phyloP scores from a whole-genome alignment of 345 rosid species.

The Hypericum perforatum region DNA sequence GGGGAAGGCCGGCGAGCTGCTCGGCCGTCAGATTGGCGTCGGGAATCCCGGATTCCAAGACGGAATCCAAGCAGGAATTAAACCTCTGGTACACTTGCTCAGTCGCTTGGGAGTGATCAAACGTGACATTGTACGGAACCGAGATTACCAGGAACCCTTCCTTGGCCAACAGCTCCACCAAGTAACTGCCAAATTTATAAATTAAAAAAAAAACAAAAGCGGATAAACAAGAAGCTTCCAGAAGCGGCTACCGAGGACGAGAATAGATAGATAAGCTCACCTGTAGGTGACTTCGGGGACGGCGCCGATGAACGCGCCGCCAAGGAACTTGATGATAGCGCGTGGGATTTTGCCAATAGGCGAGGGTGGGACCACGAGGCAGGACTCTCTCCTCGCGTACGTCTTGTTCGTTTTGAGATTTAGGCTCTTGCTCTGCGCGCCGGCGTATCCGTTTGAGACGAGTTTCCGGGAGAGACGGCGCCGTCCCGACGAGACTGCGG shows the following conservation, averaged over 20 bases:
- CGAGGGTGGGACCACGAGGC: slow-evolving; percentile 54
- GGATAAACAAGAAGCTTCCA: slow-evolving; percentile 2
- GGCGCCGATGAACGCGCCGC: slow-evolving; percentile 88
- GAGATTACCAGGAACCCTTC: slow-evolving; percentile 71
- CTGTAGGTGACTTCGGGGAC: slow-evolving; percentile 86
- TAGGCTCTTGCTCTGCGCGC: slow-evolving; percentile 15
- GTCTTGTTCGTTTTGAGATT: slow-evolving; percentile 16
- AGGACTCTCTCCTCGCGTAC: slow-evolving; percentile 47
- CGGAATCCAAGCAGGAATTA: slow-evolving; percentile 49
- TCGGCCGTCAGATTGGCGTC: slow-evolving; percentile 36
- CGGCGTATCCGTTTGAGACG: slow-evolving; percentile 28
- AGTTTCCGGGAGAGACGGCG: slow-evolving; percentile 5
- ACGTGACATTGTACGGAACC: slow-evolving; percentile 86
- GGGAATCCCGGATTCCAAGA: slow-evolving; percentile 56
- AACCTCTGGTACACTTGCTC: slow-evolving; percentile 65
- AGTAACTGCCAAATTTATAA: slow-evolving; percentile 35
- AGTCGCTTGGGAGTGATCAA: slow-evolving; percentile 76
- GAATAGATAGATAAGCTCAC: slow-evolving; percentile 10
- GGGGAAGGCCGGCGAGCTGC: slow-evolving; percentile 53
- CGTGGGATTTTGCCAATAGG: slow-evolving; percentile 37
- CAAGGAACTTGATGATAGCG: slow-evolving; percentile 73
- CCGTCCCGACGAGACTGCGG: background rate
- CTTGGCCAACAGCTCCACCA: slow-evolving; percentile 73
- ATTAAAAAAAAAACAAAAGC: background rate
- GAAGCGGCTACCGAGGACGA: no score